Base-by-base conservation (phyloP, 257 asterid species). In the Salvia rosmarinus region DNA sequence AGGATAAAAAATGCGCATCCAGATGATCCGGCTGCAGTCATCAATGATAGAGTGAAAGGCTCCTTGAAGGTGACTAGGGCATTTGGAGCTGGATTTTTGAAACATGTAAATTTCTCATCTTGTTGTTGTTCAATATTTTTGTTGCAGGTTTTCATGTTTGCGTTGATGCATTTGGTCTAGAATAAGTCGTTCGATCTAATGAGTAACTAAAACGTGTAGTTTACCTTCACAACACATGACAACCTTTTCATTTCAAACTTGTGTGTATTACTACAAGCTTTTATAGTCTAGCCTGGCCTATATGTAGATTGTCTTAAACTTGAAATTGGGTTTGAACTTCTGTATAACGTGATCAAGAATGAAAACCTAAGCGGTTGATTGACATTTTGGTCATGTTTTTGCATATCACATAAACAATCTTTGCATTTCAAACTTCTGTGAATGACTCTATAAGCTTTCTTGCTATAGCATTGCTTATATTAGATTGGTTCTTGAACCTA, bases 51-150 rank as follows among this genome's bases (percentile, higher is more conserved):
- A 50, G 99, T 95, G 59, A 95, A 95, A 72, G 99, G 98, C 37
- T 89, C 96, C 17, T 75, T 95, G 80, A 89, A 85, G 79, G 99
- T 95, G 42, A 91, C 98, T 7, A 91, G 99, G 40, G 99, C 99
- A 14, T 95, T 95, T 67, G 99, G 99, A 9, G 98, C 98, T 3
- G 99, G 96, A 71, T 95, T 73, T 75, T 95, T 95, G 70, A 95
- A 95, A 79, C 90, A 88, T 83, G 99, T 95, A 77, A 20, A 21
- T n/a, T 73, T 51, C 60, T 44, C 14, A 3, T 16, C 59, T 60
- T 30, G 30, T 37, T 14, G 19, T 25, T 19, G 30, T 72, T 73
- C 37, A 6, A 51, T 14, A 16, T 50, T 10, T 42, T 6, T 40
- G 51, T 42, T 32, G 20, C 35, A 13, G 16, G 21, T 32, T 51